These are phyloP conservation scores for Lumnitzera racemosa DNA, from an alignment of 345 rosid genomes.

Conservation along the genomic window DNA sequence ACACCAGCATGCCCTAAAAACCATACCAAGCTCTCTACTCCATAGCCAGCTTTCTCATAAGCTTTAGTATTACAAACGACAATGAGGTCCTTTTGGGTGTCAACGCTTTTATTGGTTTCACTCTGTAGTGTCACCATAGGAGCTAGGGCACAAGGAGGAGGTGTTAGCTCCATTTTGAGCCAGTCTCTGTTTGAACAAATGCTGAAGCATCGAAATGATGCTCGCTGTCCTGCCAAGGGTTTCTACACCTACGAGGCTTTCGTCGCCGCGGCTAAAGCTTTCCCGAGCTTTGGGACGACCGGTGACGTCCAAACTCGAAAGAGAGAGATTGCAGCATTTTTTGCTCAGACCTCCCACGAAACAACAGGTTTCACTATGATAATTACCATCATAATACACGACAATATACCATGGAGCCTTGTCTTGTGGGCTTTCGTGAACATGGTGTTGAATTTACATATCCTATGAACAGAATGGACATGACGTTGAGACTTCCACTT, in stretches of 20 bases:
- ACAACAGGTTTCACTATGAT: constrained; percentile 36
- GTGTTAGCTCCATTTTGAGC: constrained; percentile 16
- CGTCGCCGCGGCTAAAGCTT: constrained; percentile 42
- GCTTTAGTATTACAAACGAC: not conserved
- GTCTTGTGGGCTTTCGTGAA: no score
- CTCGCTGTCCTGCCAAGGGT: constrained; percentile 28
- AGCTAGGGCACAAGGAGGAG: constrained; percentile 2
- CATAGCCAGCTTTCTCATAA: no score
- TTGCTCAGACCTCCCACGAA: constrained; percentile 67
- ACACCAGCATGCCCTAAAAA: no score
- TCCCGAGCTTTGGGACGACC: constrained; percentile 36
- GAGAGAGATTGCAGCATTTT: constrained; percentile 58
- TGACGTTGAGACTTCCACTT: no score
- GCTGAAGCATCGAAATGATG: constrained; percentile 45
- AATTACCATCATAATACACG: no score
- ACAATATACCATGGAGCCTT: no score
- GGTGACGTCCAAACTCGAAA: constrained; percentile 31
- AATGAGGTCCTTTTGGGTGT: constrained; percentile 6
- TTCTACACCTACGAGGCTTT: constrained; percentile 64
- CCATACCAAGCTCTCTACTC: no score
- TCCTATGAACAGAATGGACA: no score
- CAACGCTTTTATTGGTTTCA: constrained; percentile 1
- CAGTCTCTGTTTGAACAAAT: constrained; percentile 26
- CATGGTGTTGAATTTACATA: no score
- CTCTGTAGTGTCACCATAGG: not conserved